These are phyloP conservation scores for Bacidia gigantensis DNA, from an alignment of 495 filamentous ascomycete genomes.

Conservation along the genomic window DNA sequence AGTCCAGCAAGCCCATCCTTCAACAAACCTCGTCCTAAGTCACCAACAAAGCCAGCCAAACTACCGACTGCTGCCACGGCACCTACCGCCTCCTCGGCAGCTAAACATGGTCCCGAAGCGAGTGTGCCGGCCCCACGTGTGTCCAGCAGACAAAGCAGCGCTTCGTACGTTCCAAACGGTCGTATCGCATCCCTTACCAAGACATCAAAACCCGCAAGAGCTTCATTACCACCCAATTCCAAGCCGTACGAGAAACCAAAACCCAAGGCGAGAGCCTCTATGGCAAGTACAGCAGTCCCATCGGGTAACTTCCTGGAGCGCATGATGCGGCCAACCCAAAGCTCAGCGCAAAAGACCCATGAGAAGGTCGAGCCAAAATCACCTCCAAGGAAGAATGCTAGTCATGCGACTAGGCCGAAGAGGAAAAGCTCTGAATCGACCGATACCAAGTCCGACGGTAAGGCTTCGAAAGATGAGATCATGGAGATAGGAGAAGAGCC, in stretches of 20 bases:
- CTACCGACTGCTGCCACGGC: conserved; percentile 48
- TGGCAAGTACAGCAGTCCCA: conserved; percentile 30
- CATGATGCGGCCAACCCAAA: conserved; percentile 85
- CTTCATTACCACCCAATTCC: conserved; percentile 26
- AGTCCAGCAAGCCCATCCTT: conserved; percentile 15
- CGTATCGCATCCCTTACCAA: conserved; percentile 7
- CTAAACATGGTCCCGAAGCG: conserved; percentile 28
- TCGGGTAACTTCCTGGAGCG: conserved; percentile 72
- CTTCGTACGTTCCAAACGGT: conserved; percentile 15
- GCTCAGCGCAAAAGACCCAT: conserved; percentile 60
- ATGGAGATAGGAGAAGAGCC: conserved; percentile 1
- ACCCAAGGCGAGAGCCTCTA: conserved; percentile 29
- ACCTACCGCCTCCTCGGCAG: conserved; percentile 46
- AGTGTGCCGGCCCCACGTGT: conserved; percentile 27
- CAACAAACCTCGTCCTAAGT: conserved; percentile 46
- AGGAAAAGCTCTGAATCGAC: conserved; percentile 13
- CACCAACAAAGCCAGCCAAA: conserved; percentile 49
- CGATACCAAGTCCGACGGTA: conserved; percentile 8
- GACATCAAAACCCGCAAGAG: conserved; percentile 27
- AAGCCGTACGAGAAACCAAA: conserved; percentile 26
- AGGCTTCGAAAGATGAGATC: conserved; percentile 5
- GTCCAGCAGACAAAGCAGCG: conserved; percentile 32
- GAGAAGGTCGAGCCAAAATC: conserved; percentile 48
- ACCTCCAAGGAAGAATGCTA: conserved; percentile 21
- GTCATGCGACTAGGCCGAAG: conserved; percentile 7